Conservation (phyloP, 768 basidiomycete species). For the Tricholoma matsutake region DNA sequence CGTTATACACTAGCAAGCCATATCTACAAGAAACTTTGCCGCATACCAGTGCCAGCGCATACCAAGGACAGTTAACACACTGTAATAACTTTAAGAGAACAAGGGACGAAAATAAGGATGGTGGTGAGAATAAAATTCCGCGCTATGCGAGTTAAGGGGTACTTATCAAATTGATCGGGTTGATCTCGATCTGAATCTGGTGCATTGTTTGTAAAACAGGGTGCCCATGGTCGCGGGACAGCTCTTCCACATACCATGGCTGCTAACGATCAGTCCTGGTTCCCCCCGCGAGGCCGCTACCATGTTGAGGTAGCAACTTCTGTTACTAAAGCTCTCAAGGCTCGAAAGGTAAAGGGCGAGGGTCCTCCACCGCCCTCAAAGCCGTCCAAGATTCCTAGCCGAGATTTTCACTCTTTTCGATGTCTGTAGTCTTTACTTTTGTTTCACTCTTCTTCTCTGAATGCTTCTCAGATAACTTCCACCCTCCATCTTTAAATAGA, state of each 20-base stretch:
- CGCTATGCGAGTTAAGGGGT: no score
- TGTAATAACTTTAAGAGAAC: no score
- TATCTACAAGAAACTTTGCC: no score
- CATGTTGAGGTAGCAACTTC: conserved; percentile 60
- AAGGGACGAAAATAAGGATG: no score
- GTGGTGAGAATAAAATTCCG: no score
- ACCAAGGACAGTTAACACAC: no score
- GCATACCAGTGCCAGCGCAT: no score
- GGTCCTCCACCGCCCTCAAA: conserved; percentile 29
- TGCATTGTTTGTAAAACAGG: no score
- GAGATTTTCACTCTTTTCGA: conserved; percentile 75
- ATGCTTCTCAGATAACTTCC: conserved; percentile 61
- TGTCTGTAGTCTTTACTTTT: conserved; percentile 45
- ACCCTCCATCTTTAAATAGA: conserved; percentile 66
- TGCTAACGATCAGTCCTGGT: conserved; percentile 45
- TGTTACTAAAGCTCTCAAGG: conserved; percentile 62
- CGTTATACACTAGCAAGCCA: no score
- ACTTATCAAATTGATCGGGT: no score
- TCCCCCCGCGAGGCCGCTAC: conserved; percentile 57
- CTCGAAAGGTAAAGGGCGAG: conserved; percentile 61
- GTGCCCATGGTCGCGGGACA: no score
- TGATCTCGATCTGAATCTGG: no score
- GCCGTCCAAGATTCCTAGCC: conserved; percentile 51
- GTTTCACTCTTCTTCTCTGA: background rate
- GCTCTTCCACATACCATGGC: conserved; percentile 33